Evolutionary conservation across 2,329 filamentous ascomycete species (phyloP).

Genomic region (Colletotrichum chrysophilum): DNA sequence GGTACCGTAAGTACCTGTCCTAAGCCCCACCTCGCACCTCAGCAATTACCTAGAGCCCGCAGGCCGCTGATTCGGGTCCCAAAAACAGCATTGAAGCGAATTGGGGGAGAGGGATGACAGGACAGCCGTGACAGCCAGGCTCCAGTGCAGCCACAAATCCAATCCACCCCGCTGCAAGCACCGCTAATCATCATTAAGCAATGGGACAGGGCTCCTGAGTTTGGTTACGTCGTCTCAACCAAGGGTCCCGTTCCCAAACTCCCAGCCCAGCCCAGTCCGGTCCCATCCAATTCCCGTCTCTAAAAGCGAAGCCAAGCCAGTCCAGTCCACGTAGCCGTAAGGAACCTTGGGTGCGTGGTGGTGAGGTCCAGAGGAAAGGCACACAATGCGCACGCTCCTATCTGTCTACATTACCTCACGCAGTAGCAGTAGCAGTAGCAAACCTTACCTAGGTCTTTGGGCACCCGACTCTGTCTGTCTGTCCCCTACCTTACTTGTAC

Average conservation of each 20-base stretch:
- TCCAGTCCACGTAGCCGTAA: not conserved
- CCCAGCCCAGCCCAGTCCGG: not conserved
- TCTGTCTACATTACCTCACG: not conserved
- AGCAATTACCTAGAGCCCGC: not conserved
- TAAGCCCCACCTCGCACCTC: not conserved
- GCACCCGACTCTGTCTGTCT: too few species aligned
- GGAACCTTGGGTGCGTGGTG: not conserved
- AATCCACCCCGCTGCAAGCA: not conserved
- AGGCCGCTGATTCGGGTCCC: constrained; percentile 1
- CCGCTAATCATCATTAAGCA: constrained; percentile 13
- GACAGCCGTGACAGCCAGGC: not conserved
- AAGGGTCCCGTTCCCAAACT: not conserved
- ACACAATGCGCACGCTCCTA: not conserved
- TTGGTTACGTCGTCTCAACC: constrained; percentile 9
- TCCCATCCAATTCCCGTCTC: not conserved
- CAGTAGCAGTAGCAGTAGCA: not conserved
- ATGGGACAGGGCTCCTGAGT: not conserved
- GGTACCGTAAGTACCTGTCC: not conserved
- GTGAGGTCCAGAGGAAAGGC: not conserved
- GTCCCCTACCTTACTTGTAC: not conserved
- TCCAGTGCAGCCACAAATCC: not conserved
- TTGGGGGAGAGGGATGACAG: not conserved
- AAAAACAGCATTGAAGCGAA: constrained; percentile 4
- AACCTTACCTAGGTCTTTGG: not conserved
- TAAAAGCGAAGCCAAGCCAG: not conserved